Evolutionary conservation across 495 filamentous ascomycete species (phyloP).

Genomic region (Tuber magnatum): DNA sequence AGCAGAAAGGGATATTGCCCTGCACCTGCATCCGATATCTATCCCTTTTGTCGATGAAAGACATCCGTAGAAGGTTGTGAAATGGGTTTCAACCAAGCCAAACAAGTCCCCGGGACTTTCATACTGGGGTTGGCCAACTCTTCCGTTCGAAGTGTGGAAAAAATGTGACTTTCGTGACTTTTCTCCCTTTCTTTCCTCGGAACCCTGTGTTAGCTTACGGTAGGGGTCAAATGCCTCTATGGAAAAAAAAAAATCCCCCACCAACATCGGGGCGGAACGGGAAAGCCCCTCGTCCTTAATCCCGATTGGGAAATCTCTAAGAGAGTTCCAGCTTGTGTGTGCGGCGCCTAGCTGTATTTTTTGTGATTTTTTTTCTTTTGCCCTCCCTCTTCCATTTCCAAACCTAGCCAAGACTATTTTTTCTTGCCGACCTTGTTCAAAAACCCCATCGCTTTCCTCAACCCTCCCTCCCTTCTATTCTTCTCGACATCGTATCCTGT

Average conservation of each 20-base stretch:
- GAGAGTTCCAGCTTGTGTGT: slow-evolving; percentile 15
- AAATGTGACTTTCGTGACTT: not conserved
- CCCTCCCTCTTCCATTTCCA: slow-evolving; percentile 19
- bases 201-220: slow-evolving; percentile 18
- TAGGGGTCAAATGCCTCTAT: slow-evolving; percentile 26
- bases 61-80: not conserved
- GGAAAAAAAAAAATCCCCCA: slow-evolving; percentile 11
- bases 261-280: slow-evolving; percentile 36
- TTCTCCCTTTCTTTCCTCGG: slow-evolving; percentile 2
- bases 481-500: slow-evolving; percentile 14
- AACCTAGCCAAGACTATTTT: slow-evolving; percentile 28
- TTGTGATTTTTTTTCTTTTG: slow-evolving; percentile 14
- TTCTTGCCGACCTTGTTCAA: slow-evolving; percentile 32
- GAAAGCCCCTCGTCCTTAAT: slow-evolving; percentile 28
- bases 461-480: slow-evolving; percentile 17
- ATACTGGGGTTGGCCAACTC: not conserved
- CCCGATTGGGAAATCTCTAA: slow-evolving; percentile 22
- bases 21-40: not conserved
- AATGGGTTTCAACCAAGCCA: not conserved
- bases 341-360: slow-evolving; percentile 21
- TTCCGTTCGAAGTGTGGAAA: not conserved
- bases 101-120: not conserved
- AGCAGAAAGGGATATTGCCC: not conserved
- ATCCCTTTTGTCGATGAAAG: not conserved
- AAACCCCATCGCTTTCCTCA: slow-evolving; percentile 33